Conservation (phyloP, 164 flowering plant genomes). For the Vitis rupestris region DNA sequence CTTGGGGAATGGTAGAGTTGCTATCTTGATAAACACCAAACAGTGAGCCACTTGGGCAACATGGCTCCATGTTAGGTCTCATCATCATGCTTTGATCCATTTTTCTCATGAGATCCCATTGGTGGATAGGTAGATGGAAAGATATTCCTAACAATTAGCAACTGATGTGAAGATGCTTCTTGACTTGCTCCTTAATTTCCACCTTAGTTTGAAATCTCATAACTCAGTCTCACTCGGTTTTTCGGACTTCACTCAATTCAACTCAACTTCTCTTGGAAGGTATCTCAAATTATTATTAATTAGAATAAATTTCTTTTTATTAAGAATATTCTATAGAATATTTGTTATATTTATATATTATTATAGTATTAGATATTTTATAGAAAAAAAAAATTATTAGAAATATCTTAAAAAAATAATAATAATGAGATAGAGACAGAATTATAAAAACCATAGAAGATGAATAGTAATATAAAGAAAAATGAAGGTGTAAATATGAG, state of each 20-base stretch:
- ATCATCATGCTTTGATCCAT: conserved; percentile 9
- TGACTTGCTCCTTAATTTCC: neutral
- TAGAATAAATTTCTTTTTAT: no score
- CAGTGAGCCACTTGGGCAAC: conserved; percentile 10
- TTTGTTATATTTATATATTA: no score
- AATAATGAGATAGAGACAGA: no score
- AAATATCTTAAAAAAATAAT: no score
- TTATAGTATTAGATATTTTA: no score
- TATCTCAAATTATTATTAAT: no score
- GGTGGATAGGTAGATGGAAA: neutral
- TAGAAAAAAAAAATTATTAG: no score
- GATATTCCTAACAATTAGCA: conserved; percentile 2
- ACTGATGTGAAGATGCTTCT: conserved; percentile 2
- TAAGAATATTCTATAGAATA: no score
- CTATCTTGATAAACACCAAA: neutral
- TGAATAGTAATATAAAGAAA: no score
- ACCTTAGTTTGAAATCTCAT: neutral
- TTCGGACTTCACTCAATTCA: neutral
- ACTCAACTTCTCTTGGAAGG: neutral
- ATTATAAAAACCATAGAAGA: no score
- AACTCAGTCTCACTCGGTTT: neutral
- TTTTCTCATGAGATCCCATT: neutral
- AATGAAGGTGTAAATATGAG: no score
- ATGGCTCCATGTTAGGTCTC: conserved; percentile 16
- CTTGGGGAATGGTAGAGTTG: no score